These are phyloP conservation scores for Ehretia macrophylla DNA, from an alignment of 257 asterid species.

Conservation along the genomic window DNA sequence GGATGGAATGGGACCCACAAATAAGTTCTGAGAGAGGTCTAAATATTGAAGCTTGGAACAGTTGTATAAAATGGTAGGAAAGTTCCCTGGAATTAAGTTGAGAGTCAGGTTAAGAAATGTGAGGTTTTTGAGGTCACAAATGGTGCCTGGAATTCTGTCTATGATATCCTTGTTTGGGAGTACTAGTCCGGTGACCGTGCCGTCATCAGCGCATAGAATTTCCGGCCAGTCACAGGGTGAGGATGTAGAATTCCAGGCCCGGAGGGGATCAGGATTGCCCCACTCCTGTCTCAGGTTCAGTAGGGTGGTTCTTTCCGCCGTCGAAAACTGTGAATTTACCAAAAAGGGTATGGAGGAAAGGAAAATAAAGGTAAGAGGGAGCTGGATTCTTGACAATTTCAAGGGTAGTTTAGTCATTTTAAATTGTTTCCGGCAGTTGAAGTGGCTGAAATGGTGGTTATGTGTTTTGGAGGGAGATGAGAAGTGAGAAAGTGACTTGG, in stretches of 20 bases:
- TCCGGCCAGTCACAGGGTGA: constrained; percentile 35
- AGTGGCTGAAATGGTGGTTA: background rate
- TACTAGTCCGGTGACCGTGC: constrained; percentile 38
- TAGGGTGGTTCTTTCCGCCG: constrained; percentile 20
- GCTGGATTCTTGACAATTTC: background rate
- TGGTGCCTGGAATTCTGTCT: constrained; percentile 40
- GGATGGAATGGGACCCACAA: constrained; percentile 56
- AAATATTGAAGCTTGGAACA: constrained; percentile 49
- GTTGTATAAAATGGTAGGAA: constrained; percentile 44
- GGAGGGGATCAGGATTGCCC: constrained; percentile 32
- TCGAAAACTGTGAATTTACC: constrained; percentile 23
- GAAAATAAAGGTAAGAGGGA: constrained; percentile 10
- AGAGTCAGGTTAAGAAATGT: constrained; percentile 36
- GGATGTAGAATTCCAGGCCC: constrained; percentile 37
- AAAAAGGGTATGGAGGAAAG: constrained; percentile 15
- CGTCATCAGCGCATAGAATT: constrained; percentile 28
- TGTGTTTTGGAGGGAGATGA: too few relatives aligned
- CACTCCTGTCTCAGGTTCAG: constrained; percentile 40
- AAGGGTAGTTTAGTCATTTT: constrained; percentile 12
- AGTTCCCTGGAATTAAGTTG: constrained; percentile 43
- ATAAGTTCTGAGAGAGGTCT: constrained; percentile 58
- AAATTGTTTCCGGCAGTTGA: background rate
- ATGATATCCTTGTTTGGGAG: constrained; percentile 24
- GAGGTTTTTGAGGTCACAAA: constrained; percentile 48
- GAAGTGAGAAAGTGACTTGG: background rate